Conservation (phyloP, 2,329 filamentous ascomycete species). For the Xylaria arbuscula region DNA sequence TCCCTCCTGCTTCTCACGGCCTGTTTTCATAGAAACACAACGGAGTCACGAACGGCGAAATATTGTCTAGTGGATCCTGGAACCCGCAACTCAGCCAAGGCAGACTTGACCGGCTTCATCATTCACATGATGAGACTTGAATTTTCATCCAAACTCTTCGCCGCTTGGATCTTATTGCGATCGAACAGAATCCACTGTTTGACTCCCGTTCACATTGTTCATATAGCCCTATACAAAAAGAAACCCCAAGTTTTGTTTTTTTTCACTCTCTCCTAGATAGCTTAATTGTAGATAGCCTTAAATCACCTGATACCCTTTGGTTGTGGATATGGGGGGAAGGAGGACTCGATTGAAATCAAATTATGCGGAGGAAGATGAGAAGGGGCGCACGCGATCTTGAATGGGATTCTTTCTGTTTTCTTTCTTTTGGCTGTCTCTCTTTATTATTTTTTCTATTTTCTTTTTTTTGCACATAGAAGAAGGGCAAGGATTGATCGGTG, state of each 20-base stretch:
- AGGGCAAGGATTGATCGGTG: conserved; percentile 22
- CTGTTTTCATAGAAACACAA: conserved; percentile 2
- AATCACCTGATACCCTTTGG: conserved; percentile 49
- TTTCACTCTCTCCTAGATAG: conserved; percentile 35
- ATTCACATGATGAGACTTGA: neutral
- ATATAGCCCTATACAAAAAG: conserved; percentile 40
- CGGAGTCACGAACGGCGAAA: neutral
- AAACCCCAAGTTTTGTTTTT: conserved; percentile 19
- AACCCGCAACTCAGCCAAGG: neutral
- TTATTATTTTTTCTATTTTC: conserved; percentile 7
- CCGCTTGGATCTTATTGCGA: neutral
- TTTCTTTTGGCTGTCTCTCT: neutral
- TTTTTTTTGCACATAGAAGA: conserved; percentile 26
- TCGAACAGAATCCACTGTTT: conserved; percentile 14
- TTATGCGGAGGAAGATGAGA: conserved; percentile 24
- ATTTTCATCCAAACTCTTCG: neutral
- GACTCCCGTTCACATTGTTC: conserved; percentile 41
- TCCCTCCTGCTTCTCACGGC: neutral
- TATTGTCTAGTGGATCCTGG: neutral
- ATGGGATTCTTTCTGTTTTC: conserved; percentile 14
- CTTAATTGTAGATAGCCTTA: conserved; percentile 51
- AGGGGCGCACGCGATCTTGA: conserved; percentile 29
- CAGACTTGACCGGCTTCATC: neutral
- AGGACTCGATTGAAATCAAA: conserved; percentile 13
- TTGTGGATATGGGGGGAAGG: conserved; percentile 39